These are phyloP conservation scores for Agaricus bisporus DNA, from an alignment of 768 basidiomycete genomes.

Conservation along the genomic window DNA sequence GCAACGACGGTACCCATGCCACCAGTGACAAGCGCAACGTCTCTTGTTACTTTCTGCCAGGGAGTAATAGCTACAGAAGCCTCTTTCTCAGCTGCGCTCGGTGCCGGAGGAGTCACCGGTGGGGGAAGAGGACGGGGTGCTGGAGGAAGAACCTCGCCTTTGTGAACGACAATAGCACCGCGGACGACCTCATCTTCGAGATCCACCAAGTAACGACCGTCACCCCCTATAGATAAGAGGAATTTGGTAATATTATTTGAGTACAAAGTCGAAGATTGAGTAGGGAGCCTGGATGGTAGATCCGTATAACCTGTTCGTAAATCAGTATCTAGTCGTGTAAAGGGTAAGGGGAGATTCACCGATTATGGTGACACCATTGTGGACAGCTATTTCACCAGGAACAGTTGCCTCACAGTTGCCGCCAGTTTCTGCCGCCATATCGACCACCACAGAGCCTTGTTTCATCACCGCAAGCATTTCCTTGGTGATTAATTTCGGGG, in stretches of 20 bases:
- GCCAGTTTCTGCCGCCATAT: constrained; percentile 84
- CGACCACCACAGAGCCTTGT: constrained; percentile 85
- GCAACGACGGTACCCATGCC: constrained; percentile 72
- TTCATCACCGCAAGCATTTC: constrained; percentile 92
- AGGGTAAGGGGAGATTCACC: constrained; percentile 34
- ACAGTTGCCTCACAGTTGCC: constrained; percentile 82
- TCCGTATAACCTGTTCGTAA: constrained; percentile 64
- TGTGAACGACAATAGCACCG: constrained; percentile 69
- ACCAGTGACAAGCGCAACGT: constrained; percentile 67
- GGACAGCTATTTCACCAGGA: constrained; percentile 65
- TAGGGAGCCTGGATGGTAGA: constrained; percentile 81
- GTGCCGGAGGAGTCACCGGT: constrained; percentile 44
- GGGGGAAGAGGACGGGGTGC: constrained; percentile 64
- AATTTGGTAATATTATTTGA: constrained; percentile 92
- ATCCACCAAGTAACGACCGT: constrained; percentile 59
- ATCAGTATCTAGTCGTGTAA: constrained; percentile 3
- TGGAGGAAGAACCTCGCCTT: constrained; percentile 60
- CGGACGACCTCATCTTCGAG: constrained; percentile 81
- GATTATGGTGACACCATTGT: constrained; percentile 78
- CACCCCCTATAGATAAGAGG: constrained; percentile 68
- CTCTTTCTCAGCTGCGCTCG: constrained; percentile 34
- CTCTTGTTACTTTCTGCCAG: constrained; percentile 75
- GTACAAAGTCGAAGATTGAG: constrained; percentile 84
- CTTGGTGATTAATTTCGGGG: constrained; percentile 77
- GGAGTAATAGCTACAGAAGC: constrained; percentile 67